A percentile compares a stretch with the other conserved stretches of the same genome.
These are phyloP conservation scores for Fusarium liriodendri DNA, from an alignment of 2,329 filamentous ascomycete species.

Conservation along the genomic window DNA sequence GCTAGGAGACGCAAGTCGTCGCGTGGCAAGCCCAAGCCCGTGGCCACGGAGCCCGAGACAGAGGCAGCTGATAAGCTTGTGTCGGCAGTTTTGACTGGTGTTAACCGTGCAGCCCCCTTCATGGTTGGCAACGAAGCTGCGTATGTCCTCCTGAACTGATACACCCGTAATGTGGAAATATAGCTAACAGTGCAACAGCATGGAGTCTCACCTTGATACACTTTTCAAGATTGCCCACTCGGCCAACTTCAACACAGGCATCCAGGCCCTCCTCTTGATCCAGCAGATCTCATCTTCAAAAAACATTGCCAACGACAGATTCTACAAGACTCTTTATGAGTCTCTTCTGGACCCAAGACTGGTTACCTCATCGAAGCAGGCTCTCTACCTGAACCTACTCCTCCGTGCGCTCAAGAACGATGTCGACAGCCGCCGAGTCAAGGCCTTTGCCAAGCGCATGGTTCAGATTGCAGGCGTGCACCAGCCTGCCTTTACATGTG, in stretches of 20 bases:
- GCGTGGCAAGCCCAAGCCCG: conserved; percentile 33
- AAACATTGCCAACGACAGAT: conserved; percentile 86
- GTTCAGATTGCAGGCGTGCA: conserved; percentile 89
- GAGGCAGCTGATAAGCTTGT: conserved; percentile 84
- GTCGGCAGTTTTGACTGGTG: conserved; percentile 89
- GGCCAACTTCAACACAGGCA: conserved; percentile 98
- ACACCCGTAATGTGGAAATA: neutral
- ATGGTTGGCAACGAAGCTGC: conserved; percentile 81
- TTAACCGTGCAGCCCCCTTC: conserved; percentile 96
- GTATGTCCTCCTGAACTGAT: conserved; percentile 50
- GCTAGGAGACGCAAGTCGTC: conserved; percentile 40
- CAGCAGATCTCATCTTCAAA: conserved; percentile 89
- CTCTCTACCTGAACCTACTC: conserved; percentile 92
- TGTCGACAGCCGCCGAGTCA: conserved; percentile 88
- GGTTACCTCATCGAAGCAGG: conserved; percentile 90
- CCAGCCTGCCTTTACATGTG: conserved; percentile 91
- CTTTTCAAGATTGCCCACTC: conserved; percentile 97
- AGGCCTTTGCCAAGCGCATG: conserved; percentile 95
- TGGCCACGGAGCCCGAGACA: conserved; percentile 70
- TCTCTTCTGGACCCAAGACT: conserved; percentile 92
- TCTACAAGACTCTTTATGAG: conserved; percentile 96
- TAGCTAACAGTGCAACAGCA: conserved; percentile 55
- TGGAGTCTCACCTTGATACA: conserved; percentile 91
- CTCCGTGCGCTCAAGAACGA: conserved; percentile 91
- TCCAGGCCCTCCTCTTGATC: conserved; percentile 94